Evolutionary conservation across 345 rosid genomes (phyloP), one percentile per base, ranked within the genome.

Genomic region (Salix udensis): DNA sequence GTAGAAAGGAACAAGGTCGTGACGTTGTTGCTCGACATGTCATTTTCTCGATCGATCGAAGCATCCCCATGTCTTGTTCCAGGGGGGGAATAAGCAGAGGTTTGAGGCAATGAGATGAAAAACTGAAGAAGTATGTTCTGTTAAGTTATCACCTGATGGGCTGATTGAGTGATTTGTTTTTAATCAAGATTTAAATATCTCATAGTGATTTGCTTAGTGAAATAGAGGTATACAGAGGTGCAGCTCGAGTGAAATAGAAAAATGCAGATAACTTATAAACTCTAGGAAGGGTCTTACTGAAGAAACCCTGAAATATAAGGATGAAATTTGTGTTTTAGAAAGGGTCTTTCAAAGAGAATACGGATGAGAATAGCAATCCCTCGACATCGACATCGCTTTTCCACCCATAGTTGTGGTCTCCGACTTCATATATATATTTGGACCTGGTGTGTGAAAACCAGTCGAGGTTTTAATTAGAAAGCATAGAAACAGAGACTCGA

Each of bases 21-120:
- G 60, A 60, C 50, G 55, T 70, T 61, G 34, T 42, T 72, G 71
- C 80, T 9, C 61, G 85, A 68, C 44, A 30, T 18, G 34, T 80
- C 73, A 52, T 70, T 80, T 77, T 82, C 87, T 44, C 68, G 74
- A 58, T 66, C 67, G 53, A 42, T 9, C 19, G 19, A 36, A 2
- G 3, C 73, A 73, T 30, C n/a, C 67, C 78, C 19, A 42, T 40
- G 73, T 19, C 40, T 16, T 34, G n/a, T 70, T 52, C 12, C 19
- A 15, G 60, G 30, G n/a, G n/a, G n/a, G 23, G 28, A 44, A 13
- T 3, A 31, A 8, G 36, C 23, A 65, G 53, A 15, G 26, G 7
- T 8, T 7, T 31, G n/a, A 40, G 44, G 46, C 52, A 12, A 24
- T 5, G 66, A 7, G 40, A 31, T 55, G 58, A 16, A 28, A 60